Evolutionary conservation across 192 early-diverging fungal genomes (phyloP).

Genomic region (Coemansia aciculifera): DNA sequence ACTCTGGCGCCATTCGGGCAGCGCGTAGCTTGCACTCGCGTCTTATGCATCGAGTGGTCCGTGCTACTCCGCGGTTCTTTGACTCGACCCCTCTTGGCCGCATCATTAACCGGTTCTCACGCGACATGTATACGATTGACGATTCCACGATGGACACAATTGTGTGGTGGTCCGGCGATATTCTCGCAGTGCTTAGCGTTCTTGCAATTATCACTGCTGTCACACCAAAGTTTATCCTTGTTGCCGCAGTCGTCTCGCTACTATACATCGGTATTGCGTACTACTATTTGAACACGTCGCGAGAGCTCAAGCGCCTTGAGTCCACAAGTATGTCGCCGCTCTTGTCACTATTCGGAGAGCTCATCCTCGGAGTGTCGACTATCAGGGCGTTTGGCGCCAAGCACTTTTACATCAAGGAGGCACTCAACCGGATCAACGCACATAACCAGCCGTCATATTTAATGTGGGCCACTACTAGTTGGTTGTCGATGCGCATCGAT

Average conservation of each 20-base stretch:
- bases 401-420: conserved; percentile 64
- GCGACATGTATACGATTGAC: conserved; percentile 82
- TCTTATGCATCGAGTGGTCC: conserved; percentile 60
- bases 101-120: conserved; percentile 85
- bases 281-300: conserved; percentile 72
- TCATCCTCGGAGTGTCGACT: conserved; percentile 68
- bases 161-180: conserved; percentile 56
- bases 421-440: conserved; percentile 60
- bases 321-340: conserved; percentile 73
- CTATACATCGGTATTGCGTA: conserved; percentile 64
- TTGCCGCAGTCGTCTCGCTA: conserved; percentile 58
- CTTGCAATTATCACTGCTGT: conserved; percentile 62
- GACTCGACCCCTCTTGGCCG: conserved; percentile 83
- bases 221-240: conserved; percentile 72
- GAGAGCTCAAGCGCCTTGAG: conserved; percentile 88
- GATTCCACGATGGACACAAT: conserved; percentile 57
- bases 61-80: conserved; percentile 80
- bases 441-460: conserved; percentile 83
- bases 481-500: conserved; percentile 87
- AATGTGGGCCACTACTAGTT: conserved; percentile 82
- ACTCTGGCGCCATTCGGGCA: conserved; percentile 58
- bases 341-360: conserved; percentile 78
- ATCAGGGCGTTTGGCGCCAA: conserved; percentile 83
- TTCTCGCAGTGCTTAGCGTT: conserved; percentile 59
- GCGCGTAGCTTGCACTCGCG: conserved; percentile 60